phyloP scores from a whole-genome alignment of 129 eudicot species.

The Saposhnikovia divaricata region DNA sequence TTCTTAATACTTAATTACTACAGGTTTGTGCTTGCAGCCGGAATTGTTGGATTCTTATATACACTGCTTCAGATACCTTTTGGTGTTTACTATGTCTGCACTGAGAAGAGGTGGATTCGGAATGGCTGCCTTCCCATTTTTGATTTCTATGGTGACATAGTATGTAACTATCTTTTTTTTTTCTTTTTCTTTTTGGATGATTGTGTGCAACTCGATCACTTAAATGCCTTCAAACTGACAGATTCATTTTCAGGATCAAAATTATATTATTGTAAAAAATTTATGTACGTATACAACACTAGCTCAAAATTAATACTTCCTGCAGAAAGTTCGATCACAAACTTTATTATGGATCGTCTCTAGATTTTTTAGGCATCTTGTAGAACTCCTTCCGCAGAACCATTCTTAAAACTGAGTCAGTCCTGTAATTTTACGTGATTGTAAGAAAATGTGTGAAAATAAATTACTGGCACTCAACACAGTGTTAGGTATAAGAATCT shows the following conservation, averaged over 20 bases:
- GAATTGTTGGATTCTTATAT: constrained; percentile 29
- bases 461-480: not conserved
- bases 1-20: not conserved
- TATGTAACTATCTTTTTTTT: not conserved
- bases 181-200: not conserved
- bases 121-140: constrained; percentile 25
- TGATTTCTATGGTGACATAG: constrained; percentile 46
- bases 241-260: not conserved
- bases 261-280: not conserved
- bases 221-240: not conserved
- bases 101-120: constrained; percentile 34
- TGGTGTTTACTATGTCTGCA: constrained; percentile 31
- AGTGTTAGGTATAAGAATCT: not conserved
- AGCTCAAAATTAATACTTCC: too few species aligned
- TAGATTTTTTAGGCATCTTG: too few species aligned
- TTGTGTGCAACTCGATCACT: not conserved
- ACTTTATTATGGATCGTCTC: too few species aligned
- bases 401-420: not conserved
- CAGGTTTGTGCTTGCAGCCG: constrained; percentile 45
- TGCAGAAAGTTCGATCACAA: too few species aligned
- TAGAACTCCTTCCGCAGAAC: too few species aligned
- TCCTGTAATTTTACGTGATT: not conserved
- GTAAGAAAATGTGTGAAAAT: not conserved
- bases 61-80: constrained; percentile 39
- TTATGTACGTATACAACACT: too few species aligned